A percentile compares a stretch with the other conserved stretches of the same genome.
Conservation (phyloP, 2,329 filamentous ascomycete genomes). For the Aspergillus ustus region DNA sequence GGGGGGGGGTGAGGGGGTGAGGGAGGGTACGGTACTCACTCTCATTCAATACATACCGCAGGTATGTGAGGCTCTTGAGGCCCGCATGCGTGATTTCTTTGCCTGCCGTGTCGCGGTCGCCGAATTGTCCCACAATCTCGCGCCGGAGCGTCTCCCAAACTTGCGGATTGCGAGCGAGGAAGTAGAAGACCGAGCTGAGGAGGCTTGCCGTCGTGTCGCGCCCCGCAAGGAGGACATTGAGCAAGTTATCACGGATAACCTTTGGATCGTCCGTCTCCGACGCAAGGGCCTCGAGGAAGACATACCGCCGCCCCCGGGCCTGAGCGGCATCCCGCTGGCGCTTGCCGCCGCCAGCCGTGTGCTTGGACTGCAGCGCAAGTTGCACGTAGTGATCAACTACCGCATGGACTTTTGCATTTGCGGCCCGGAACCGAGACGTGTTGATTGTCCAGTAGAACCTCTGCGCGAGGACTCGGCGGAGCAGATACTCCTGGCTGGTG, state of each 20-base stretch:
- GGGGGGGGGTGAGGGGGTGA: too few species aligned
- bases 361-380: conserved; percentile 45
- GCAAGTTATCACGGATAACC: conserved; percentile 52
- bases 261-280: conserved; percentile 51
- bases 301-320: conserved; percentile 42
- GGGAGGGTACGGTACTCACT: too few species aligned
- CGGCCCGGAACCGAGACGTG: conserved; percentile 45
- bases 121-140: conserved; percentile 45
- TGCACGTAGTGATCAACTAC: conserved; percentile 57
- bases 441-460: conserved; percentile 44
- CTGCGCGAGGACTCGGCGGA: conserved; percentile 34
- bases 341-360: conserved; percentile 30
- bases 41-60: conserved; percentile 36
- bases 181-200: conserved; percentile 48
- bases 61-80: conserved; percentile 46
- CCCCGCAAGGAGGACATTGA: conserved; percentile 58
- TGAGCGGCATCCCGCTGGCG: conserved; percentile 19
- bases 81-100: conserved; percentile 48
- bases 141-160: conserved; percentile 43
- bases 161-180: conserved; percentile 46
- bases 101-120: conserved; percentile 42
- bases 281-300: conserved; percentile 57
- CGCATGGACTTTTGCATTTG: conserved; percentile 48
- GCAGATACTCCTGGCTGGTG: conserved; percentile 37
- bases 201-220: conserved; percentile 50